Conservation (phyloP, 495 filamentous ascomycete species). For the Lasiosphaeria miniovina region DNA sequence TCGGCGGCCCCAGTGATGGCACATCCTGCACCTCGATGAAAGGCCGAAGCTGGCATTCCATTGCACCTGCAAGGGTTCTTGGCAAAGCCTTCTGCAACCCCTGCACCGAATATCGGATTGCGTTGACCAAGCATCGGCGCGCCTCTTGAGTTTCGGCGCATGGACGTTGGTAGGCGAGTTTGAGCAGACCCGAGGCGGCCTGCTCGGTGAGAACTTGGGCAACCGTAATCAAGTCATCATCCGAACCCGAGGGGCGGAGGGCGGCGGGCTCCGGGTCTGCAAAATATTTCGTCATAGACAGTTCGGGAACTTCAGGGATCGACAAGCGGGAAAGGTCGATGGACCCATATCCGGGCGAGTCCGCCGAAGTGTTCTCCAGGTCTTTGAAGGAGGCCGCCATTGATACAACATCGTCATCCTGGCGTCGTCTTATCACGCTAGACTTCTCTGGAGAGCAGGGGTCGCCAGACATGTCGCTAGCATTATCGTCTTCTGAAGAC, state of each 20-base stretch:
- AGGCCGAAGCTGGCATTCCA: slow-evolving; percentile 41
- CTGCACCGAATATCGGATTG: slow-evolving; percentile 39
- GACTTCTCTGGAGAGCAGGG: slow-evolving; percentile 44
- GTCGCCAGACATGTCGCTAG: slow-evolving; percentile 44
- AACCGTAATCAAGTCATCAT: slow-evolving; percentile 53
- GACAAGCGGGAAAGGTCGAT: slow-evolving; percentile 41
- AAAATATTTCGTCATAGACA: slow-evolving; percentile 48
- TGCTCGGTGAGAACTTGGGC: slow-evolving; percentile 64
- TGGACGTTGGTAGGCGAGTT: slow-evolving; percentile 12
- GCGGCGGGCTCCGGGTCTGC: slow-evolving; percentile 46
- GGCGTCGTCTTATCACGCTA: slow-evolving; percentile 31
- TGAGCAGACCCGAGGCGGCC: slow-evolving; percentile 45
- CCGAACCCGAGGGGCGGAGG: slow-evolving; percentile 39
- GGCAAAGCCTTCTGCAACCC: slow-evolving; percentile 39
- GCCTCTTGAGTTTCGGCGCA: slow-evolving; percentile 14
- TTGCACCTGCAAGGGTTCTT: slow-evolving; percentile 33
- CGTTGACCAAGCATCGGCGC: slow-evolving; percentile 35
- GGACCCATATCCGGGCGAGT: slow-evolving; percentile 34
- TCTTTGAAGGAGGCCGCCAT: slow-evolving; percentile 50
- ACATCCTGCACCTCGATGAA: slow-evolving; percentile 54
- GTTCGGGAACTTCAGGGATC: slow-evolving; percentile 37
- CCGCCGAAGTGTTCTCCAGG: slow-evolving; percentile 34
- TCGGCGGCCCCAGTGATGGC: slow-evolving; percentile 42
- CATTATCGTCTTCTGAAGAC: slow-evolving; percentile 49
- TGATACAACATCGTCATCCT: slow-evolving; percentile 46